Evolutionary conservation across 192 early-diverging fungal genomes (phyloP), one percentile per base, ranked within the genome.

Genomic region (Backusella circina): DNA sequence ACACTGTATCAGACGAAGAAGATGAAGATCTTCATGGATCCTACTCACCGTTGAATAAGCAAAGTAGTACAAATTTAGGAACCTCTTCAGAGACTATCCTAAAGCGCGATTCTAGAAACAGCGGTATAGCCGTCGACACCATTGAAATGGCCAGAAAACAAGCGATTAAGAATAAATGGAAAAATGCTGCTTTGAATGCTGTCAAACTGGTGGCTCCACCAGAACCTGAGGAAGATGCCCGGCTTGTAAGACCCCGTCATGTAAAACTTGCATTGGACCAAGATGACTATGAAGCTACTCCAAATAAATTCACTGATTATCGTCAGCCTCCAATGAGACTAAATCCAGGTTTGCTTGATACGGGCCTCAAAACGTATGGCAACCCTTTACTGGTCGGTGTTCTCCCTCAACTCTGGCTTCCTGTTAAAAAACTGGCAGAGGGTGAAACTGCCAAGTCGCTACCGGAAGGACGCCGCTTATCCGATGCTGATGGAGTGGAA

Each of bases 351-450:
- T 84, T 94, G 0, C 73, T 94, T 32, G 90, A 94, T 70, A 85
- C 90, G 28, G 89, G 90, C 0, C 75, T 92, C 83, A 80, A 86
- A 26, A 79, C 82, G 3, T 94, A 91, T 47, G 86, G 81, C 51
- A 84, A 91, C 67, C 93, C 93, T 28, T 86, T 84, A 13, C 64
- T 94, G 1, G 77, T 89, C 10, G 91, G 91, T 21, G 83, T 83
- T 12, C 71, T 94, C 51, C 93, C 93, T 5, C 82, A 86, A 31
- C 76, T 93, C 23, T 94, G 93, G 93, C 80, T 94, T 54, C 93
- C 93, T 21, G 83, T 90, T 31, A 86, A 83, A 70, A 35, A 36
- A 5, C 44, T 28, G 10, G 12, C 5, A 5, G 36, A 28, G 6
- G 71, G 39, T 28, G 50, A 72, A 67, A 16, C 54, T 23, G 13